Evolutionary conservation across 202 grass and related monocot genomes (phyloP).

Genomic region (Musa balbisiana): DNA sequence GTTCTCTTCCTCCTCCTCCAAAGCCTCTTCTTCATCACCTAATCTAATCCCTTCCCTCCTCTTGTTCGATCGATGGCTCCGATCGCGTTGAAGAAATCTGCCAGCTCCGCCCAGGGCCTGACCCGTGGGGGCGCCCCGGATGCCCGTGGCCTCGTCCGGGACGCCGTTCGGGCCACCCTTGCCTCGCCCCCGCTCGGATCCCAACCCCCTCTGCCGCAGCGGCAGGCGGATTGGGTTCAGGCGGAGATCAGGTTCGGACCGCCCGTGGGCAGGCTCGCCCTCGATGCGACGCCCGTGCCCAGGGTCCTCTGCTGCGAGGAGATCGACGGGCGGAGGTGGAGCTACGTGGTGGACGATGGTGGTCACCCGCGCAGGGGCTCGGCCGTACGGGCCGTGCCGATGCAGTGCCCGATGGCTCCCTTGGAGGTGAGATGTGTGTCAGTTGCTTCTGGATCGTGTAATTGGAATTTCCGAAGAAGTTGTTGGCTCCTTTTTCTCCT

Average conservation of each 20-base stretch:
- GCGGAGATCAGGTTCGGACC: conserved; percentile 35
- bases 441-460: no score
- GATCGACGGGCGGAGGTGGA: conserved; percentile 84
- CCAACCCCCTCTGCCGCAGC: conserved; percentile 3
- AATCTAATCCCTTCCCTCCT: conserved; percentile 15
- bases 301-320: conserved; percentile 86
- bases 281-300: conserved; percentile 18
- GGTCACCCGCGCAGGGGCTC: conserved; percentile 22
- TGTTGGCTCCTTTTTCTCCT: no score
- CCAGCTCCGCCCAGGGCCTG: conserved; percentile 34
- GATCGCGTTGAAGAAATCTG: conserved; percentile 50
- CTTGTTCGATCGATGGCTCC: conserved; percentile 55
- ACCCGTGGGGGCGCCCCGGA: conserved; percentile 29
- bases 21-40: background rate
- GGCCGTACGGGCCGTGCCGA: conserved; percentile 52
- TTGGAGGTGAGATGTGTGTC: conserved; percentile 45
- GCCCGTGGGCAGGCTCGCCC: conserved; percentile 15
- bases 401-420: conserved; percentile 65
- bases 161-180: conserved; percentile 47
- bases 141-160: conserved; percentile 48
- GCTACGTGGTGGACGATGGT: conserved; percentile 52
- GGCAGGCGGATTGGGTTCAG: conserved; percentile 22
- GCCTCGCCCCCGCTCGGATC: conserved; percentile 1
- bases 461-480: no score
- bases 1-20: conserved; percentile 20